phyloP scores from a whole-genome alignment of 2,329 filamentous ascomycete genomes.

The Mycosphaerella sp. region DNA sequence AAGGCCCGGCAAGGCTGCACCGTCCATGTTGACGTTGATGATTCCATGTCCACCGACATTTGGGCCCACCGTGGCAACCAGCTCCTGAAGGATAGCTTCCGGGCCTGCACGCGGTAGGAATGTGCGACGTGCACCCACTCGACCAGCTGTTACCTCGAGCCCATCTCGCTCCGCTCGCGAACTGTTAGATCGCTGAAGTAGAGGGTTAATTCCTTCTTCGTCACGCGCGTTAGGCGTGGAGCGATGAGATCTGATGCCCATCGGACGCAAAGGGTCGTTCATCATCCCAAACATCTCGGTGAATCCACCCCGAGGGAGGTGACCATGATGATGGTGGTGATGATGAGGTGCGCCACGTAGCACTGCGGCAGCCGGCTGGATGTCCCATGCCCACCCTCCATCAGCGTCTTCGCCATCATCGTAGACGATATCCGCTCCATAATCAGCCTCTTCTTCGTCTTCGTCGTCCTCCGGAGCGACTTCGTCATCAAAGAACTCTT shows the following conservation, averaged over 20 bases:
- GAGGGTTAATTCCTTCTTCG: slow-evolving; percentile 80
- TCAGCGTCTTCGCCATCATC: slow-evolving; percentile 30
- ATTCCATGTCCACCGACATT: slow-evolving; percentile 14
- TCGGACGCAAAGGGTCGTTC: slow-evolving; percentile 20
- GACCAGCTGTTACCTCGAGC: slow-evolving; percentile 3
- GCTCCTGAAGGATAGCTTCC: slow-evolving; percentile 23
- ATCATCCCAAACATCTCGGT: slow-evolving; percentile 28
- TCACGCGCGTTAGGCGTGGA: slow-evolving; percentile 41
- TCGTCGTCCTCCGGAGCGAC: slow-evolving; percentile 52
- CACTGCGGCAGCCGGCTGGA: slow-evolving; percentile 18
- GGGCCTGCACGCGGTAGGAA: slow-evolving; percentile 21
- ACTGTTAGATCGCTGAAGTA: slow-evolving; percentile 53
- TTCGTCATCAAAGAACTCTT: slow-evolving; percentile 52
- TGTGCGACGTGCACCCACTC: slow-evolving; percentile 17
- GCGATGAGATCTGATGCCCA: slow-evolving; percentile 16
- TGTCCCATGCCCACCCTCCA: slow-evolving; percentile 25
- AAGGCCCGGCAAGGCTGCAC: slow-evolving; percentile 19
- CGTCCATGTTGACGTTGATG: slow-evolving; percentile 25
- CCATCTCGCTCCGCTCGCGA: slow-evolving; percentile 6
- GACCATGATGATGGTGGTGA: slow-evolving; percentile 27
- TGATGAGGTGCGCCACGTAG: slow-evolving; percentile 16
- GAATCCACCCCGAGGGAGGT: slow-evolving; percentile 22
- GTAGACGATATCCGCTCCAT: slow-evolving; percentile 57
- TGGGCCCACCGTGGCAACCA: slow-evolving; percentile 22
- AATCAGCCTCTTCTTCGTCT: slow-evolving; percentile 59